Evolutionary conservation across 78 protist species (phyloP), one percentile per base, ranked within the genome.

Genomic region (Protostelium mycophagum): DNA sequence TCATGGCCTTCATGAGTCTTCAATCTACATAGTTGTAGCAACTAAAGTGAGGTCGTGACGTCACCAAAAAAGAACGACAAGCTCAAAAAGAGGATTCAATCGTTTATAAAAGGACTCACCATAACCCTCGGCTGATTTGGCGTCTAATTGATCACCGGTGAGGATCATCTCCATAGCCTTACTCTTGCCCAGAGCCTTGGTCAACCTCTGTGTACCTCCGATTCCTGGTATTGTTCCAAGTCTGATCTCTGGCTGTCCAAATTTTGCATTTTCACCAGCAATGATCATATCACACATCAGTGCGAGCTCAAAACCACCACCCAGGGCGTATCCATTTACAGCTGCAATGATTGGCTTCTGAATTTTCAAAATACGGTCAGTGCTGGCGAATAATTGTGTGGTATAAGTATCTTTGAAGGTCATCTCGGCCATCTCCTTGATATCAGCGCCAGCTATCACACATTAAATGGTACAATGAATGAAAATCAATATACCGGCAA

Each of bases 221-320:
- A 95, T 90, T 88, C 99, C 99, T 28, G 99, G 99, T 63, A 98
- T 98, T 89, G 99, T 97, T 86, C 99, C 99, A 37, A 98, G 94
- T 36, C 88, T 91, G 89, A 98, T 96, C 91, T 98, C 99, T 1
- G 99, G 99, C 93, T 96, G 99, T 10, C 98, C 98, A 85, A 98
- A 98, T 34, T 90, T 89, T 25, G 99, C 99, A 35, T 95, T 92
- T 39, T 95, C 97, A 28, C 95, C 83, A 16, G 98, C 97, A 25
- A 95, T 83, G 85, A 98, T 96, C 1, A 98, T 91, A 87, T 98
- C 99, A 91, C 99, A 98, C 87, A 95, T 93, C 99, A 98, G 94
- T 1, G 99, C 99, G 31, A 97, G 93, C 91, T 98, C 99, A 88
- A 99, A 98, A 31, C 99, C 99, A n/a, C 99, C 99, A 10, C 99